Evolutionary conservation across 106 monocot species (phyloP).

Genomic region (Agapanthus africanus): DNA sequence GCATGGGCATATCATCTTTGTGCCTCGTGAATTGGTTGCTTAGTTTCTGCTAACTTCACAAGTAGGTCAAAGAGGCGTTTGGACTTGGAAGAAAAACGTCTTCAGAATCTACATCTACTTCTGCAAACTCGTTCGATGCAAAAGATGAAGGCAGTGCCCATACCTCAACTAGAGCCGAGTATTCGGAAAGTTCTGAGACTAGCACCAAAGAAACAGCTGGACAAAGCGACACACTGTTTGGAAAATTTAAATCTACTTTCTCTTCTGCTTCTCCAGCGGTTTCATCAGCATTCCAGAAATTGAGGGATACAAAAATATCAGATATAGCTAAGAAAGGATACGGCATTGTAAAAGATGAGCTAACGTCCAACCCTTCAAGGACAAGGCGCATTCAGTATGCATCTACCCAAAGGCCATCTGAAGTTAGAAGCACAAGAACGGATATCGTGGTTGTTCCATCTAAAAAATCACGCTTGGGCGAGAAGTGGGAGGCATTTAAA

Average conservation of each 20-base stretch:
- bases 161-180: conserved; percentile 19
- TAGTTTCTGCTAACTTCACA: conserved; percentile 1
- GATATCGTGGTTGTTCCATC: conserved; percentile 77
- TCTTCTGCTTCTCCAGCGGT: conserved; percentile 55
- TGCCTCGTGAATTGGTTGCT: conserved; percentile 3
- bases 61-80: conserved; percentile 69
- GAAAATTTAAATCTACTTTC: conserved; percentile 47
- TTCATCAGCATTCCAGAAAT: conserved; percentile 49
- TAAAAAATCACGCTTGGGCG: conserved; percentile 62
- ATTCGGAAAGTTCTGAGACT: conserved; percentile 21
- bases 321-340: conserved; percentile 74
- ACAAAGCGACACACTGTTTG: too few species aligned
- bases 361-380: conserved; percentile 41
- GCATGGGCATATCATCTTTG: conserved; percentile 43
- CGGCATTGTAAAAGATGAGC: conserved; percentile 71
- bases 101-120: conserved; percentile 21
- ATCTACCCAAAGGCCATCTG: conserved; percentile 30
- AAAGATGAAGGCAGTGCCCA: conserved; percentile 18
- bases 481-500: conserved; percentile 92
- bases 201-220: conserved; percentile 31
- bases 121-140: conserved; percentile 10
- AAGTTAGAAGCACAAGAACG: conserved; percentile 61
- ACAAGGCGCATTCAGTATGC: conserved; percentile 41
- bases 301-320: conserved; percentile 61
- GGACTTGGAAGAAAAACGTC: conserved; percentile 53